Percentiles rank a stretch among this genome's conserved stretches.
phyloP scores from a whole-genome alignment of 164 flowering plant genomes.

The Nelumbo lutea region DNA sequence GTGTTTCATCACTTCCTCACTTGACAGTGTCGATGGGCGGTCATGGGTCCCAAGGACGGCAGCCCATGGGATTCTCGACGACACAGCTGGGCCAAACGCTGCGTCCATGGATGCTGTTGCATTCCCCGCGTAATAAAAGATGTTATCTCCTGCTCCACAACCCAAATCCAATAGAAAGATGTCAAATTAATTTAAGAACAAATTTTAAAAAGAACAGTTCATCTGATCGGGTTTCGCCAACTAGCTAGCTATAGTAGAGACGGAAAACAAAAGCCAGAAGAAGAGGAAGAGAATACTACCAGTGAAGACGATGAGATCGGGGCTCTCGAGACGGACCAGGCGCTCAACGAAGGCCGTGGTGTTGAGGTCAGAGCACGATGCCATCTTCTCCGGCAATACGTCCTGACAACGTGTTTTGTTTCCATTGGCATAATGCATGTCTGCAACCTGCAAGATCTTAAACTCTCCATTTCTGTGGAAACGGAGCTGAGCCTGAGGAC shows the following conservation, averaged over 20 bases:
- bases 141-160: conserved; percentile 62
- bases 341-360: conserved; percentile 72
- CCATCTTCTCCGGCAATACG: conserved; percentile 50
- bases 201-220: too few species aligned
- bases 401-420: conserved; percentile 52
- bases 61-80: conserved; percentile 79
- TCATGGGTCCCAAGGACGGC: conserved; percentile 97
- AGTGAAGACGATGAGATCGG: conserved; percentile 82
- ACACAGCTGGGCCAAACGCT: conserved; percentile 71
- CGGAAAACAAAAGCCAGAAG: too few species aligned
- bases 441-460: conserved; percentile 89
- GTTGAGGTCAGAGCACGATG: conserved; percentile 84
- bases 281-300: conserved; percentile 32
- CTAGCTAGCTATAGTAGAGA: too few species aligned
- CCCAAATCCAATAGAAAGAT: too few species aligned
- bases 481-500: conserved; percentile 5
- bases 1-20: conserved; percentile 84
- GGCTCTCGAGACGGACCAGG: conserved; percentile 73
- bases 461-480: conserved; percentile 46
- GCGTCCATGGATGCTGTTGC: conserved; percentile 63
- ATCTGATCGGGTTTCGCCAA: too few species aligned
- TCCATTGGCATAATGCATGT: conserved; percentile 87
- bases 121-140: conserved; percentile 60
- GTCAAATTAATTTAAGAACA: too few species aligned
- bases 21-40: conserved; percentile 66